phyloP scores from a whole-genome alignment of 176 grass and related monocot genomes.

The Oryza glumipatula region DNA sequence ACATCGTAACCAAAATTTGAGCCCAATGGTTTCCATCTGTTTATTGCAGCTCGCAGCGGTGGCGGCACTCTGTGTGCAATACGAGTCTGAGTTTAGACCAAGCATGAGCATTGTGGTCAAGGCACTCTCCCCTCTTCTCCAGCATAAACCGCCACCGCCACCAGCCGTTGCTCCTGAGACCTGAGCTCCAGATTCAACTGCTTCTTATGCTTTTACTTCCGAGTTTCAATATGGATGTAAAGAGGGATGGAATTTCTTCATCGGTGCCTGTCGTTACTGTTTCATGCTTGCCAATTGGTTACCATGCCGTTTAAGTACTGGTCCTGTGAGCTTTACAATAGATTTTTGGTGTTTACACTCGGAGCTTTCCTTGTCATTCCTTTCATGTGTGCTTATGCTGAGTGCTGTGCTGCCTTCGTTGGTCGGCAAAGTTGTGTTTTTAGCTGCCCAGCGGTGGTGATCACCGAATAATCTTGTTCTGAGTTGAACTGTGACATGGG shows the following conservation, averaged over 20 bases:
- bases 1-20: neutral
- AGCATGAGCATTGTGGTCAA: conserved; percentile 94
- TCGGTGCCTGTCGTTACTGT: neutral
- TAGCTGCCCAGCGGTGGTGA: conserved; percentile 5
- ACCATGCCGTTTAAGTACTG: neutral
- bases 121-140: conserved; percentile 76
- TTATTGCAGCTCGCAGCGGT: conserved; percentile 72
- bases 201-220: conserved; percentile 40
- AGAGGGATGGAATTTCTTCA: conserved; percentile 15
- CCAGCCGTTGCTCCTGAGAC: conserved; percentile 20
- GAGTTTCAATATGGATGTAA: conserved; percentile 31
- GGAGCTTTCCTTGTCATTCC: neutral
- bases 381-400: neutral
- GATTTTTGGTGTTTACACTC: conserved; percentile 6
- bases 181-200: conserved; percentile 1
- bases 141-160: conserved; percentile 49
- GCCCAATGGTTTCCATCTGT: conserved; percentile 9
- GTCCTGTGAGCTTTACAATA: conserved; percentile 22
- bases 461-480: conserved; percentile 29
- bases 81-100: conserved; percentile 83
- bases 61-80: conserved; percentile 81
- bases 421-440: conserved; percentile 4
- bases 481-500: conserved; percentile 3
- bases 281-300: neutral
- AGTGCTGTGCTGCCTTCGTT: conserved; percentile 4